Conservation (phyloP, 768 basidiomycete species). For the Phylloporus rhodoxanthus region DNA sequence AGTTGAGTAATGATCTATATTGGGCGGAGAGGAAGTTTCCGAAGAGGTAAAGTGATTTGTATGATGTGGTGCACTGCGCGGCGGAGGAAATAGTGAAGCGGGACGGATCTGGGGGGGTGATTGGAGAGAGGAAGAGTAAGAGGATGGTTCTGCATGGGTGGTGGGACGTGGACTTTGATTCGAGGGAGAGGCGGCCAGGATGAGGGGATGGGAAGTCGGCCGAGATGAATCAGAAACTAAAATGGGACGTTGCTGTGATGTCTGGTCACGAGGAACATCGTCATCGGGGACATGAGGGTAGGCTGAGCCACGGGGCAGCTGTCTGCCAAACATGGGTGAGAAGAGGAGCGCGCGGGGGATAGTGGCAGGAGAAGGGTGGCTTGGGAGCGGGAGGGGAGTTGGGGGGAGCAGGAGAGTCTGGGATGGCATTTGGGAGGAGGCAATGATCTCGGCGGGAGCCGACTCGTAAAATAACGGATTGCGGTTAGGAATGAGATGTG, state of each 20-base stretch:
- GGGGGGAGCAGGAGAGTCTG: constrained; percentile 25
- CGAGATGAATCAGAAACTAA: constrained; percentile 15
- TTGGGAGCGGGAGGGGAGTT: constrained; percentile 15
- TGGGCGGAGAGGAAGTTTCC: constrained; percentile 36
- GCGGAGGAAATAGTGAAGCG: constrained; percentile 35
- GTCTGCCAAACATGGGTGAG: constrained; percentile 11
- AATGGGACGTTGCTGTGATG: constrained; percentile 8
- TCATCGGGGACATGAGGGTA: neutral
- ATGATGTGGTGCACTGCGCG: constrained; percentile 39
- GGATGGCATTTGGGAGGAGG: constrained; percentile 22
- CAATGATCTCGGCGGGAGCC: constrained; percentile 3
- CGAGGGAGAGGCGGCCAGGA: constrained; percentile 5
- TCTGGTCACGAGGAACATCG: constrained; percentile 31
- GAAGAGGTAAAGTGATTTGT: constrained; percentile 42
- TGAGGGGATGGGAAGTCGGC: constrained; percentile 10
- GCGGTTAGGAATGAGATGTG: constrained; percentile 8
- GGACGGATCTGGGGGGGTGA: constrained; percentile 40
- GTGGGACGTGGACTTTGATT: neutral
- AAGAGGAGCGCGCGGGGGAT: constrained; percentile 15
- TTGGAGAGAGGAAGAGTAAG: constrained; percentile 37
- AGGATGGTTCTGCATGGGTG: neutral
- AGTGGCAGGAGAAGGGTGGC: neutral
- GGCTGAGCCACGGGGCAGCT: neutral
- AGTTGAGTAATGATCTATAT: constrained; percentile 37
- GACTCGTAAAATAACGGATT: constrained; percentile 14